Evolutionary conservation across 805 yeast genomes (phyloP), one percentile per base, ranked within the genome.

Genomic region (Tetrapisispora fleetii): DNA sequence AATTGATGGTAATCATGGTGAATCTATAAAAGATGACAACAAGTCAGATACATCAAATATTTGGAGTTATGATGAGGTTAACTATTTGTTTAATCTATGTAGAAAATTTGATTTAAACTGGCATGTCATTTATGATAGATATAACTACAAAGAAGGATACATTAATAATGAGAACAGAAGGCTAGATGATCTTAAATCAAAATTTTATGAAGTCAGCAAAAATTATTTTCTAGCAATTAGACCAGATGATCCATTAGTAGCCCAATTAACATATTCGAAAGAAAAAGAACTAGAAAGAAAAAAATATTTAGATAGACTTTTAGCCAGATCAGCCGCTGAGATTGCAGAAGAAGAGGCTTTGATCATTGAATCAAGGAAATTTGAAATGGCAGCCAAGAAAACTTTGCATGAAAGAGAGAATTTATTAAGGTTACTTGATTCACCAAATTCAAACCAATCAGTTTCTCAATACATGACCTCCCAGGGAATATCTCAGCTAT

Each of bases 341-440:
- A 86, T 93, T 41, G 98, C 98, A 0, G 99, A 93, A 68, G 99
- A 93, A 62, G 98, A 93, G 64, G 88, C 95, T 0, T 71, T 93
- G 45, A 86, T 93, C 11, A 81, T 91, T 30, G 99, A 93, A 63
- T 95, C 97, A 2, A 78, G 95, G 44, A 81, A 91, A 54, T 86
- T 93, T 53, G 98, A 93, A 61, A 77, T 88, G 49, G 86, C 95
- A 2, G 95, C 97, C 0, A 90, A 88, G 69, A 85, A 86, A 64
- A 85, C 91, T 73, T 74, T 89, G 47, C 69, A 74, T 43, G 99
- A 93, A 63, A 75, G 99, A 54, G 82, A 87, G 2, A 81, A 85
- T 45, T 65, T 93, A 35, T 69, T 93, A 41, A 80, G 85, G 22
- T 69, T 90, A 28, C 71, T 93, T 49, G 98, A 93, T 60, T 83